Evolutionary conservation across 1,284 basidiomycete genomes (phyloP), one percentile per base, ranked within the genome.

Genomic region (Coniophora puteana): DNA sequence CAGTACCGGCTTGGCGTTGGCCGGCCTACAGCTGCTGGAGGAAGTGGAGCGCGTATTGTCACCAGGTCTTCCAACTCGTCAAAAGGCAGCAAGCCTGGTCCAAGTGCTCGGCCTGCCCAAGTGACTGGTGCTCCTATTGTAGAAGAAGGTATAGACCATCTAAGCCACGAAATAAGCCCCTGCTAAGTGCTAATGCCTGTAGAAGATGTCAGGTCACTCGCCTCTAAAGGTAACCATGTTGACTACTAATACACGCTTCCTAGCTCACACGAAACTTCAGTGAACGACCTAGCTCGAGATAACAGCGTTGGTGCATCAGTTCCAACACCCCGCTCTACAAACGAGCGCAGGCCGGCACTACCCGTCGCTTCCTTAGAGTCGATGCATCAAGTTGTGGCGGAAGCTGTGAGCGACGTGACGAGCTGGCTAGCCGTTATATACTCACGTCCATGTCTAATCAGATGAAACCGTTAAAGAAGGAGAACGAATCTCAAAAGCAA

Each of bases 1-100:
- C 85, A 87, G 54, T 74, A 70, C 36, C 69, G 69, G 47, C 66
- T 89, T 17, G 86, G 86, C 38, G 77, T 87, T n/a, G 84, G 86
- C 3, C 71, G 80, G 48, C 86, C 86, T 8, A 66, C 66, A 6
- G 65, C 67, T 18, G 80, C 73, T 25, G 84, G 82, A 21, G 83
- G 81, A 22, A 62, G 63, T 16, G 83, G 83, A 16, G 71, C 83
- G 22, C 71, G 84, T 40, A 58, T 67, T 31, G 61, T 83, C n/a
- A 84, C 83, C 6, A 80, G 72, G 53, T 74, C 80, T 0, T 49
- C 66, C 23, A 76, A 67, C 49, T 46, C 70, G n/a, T 63, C 72
- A 4, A 77, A 65, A 55, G 65, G 65, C 38, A 46, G 39, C 13
- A 75, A 65, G 53, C 69, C 71, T 49, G 61, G 61, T 37, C 81